Evolutionary conservation across 768 basidiomycete species (phyloP), one percentile per base, ranked within the genome.

Genomic region (Phaffia tasmanica): DNA sequence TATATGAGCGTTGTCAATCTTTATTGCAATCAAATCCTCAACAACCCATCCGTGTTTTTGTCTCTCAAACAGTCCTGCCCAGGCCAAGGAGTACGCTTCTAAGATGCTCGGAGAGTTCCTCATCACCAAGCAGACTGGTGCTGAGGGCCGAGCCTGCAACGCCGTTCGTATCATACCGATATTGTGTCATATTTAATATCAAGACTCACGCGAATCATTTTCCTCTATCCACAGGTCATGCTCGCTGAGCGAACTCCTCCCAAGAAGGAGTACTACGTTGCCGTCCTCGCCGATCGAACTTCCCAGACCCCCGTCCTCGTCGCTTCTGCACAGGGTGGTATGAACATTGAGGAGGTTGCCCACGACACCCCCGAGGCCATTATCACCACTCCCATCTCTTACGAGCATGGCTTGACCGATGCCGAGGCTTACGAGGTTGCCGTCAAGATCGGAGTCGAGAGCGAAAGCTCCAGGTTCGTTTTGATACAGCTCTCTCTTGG

Each of bases 261-360:
- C 46, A 83, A 84, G 51, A 95, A 99, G 76, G 95, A 99, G 77
- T 98, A 98, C 81, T 99, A 99, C 74, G 87, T 93, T 60, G 95
- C 95, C 18, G 84, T 98, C 42, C 83, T 99, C 63, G 97, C 97
- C 74, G 95, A 99, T 81, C 89, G 95, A 71, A 83, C 83, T 18
- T 80, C 86, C 7, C 86, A 90, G 68, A 86, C 88, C 18, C 88
- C 91, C 54, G 95, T 97, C 35, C 83, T 99, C 57, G 94, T 99
- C 63, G 86, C 86, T 23, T 98, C 95, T 54, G 82, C 82, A 23
- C 92, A 97, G 75, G 95, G 95, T 64, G 95, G 95, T 65, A 99
- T 99, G 95, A 98, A 98, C 74, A 99, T 99, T 74, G 95, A 99
- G 77, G 95, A 99, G 73, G 95, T 99, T 57, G 95, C 95, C 30